These are phyloP conservation scores for Suhomyces xylopsoci DNA, from an alignment of 805 yeast genomes.

Conservation along the genomic window DNA sequence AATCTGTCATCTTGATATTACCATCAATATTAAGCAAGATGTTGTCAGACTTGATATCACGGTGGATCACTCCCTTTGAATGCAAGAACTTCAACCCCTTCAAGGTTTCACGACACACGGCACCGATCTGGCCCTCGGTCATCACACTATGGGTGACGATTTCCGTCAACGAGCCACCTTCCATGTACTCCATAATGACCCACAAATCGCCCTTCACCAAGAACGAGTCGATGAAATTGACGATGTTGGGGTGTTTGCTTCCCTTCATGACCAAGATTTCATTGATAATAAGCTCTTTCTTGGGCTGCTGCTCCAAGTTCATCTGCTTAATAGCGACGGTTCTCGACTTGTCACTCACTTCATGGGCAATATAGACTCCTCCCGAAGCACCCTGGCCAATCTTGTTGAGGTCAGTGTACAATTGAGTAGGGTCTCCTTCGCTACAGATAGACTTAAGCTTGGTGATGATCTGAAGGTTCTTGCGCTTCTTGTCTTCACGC, in stretches of 20 bases:
- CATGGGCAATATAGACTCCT: constrained; percentile 89
- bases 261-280: constrained; percentile 96
- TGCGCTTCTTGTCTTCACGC: constrained; percentile 72
- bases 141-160: constrained; percentile 86
- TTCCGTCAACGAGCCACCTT: constrained; percentile 95
- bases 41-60: constrained; percentile 96
- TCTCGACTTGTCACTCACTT: constrained; percentile 43
- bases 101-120: constrained; percentile 88
- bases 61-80: constrained; percentile 87
- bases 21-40: constrained; percentile 80
- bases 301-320: constrained; percentile 92
- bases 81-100: constrained; percentile 86
- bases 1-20: constrained; percentile 90
- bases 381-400: constrained; percentile 99
- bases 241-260: constrained; percentile 85
- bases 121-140: constrained; percentile 93
- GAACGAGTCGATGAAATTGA: constrained; percentile 83
- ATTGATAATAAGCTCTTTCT: constrained; percentile 89
- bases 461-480: constrained; percentile 67
- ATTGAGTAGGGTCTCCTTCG: constrained; percentile 74
- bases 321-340: constrained; percentile 95
- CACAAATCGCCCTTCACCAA: constrained; percentile 76
- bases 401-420: constrained; percentile 68
- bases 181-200: constrained; percentile 99
- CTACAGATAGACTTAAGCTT: constrained; percentile 75